Percentiles rank a stretch among this genome's conserved stretches.
Conservation (phyloP, 495 filamentous ascomycete genomes). For the Pyrenula massariospora region DNA sequence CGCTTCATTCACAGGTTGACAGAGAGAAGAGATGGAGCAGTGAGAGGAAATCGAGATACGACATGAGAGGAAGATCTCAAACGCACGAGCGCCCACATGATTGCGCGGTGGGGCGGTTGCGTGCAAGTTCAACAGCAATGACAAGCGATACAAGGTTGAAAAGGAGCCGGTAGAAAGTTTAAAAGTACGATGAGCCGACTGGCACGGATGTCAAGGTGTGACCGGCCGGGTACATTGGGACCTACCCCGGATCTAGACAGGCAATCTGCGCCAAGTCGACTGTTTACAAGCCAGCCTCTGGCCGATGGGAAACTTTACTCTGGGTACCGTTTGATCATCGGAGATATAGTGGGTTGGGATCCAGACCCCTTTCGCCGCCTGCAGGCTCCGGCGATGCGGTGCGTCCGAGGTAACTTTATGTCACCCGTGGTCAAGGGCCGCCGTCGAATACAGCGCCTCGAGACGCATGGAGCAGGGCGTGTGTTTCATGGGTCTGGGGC, state of each 20-base stretch:
- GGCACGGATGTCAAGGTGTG: neutral
- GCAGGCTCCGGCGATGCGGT: neutral
- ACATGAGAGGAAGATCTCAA: neutral
- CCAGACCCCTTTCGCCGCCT: neutral
- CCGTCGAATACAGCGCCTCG: neutral
- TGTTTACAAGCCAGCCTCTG: neutral
- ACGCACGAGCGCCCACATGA: neutral
- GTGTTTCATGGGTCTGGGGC: neutral
- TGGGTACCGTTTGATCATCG: neutral
- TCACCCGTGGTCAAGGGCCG: neutral
- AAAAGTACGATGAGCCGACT: neutral
- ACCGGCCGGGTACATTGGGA: neutral
- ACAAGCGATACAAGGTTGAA: neutral
- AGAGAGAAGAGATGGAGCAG: too few species aligned
- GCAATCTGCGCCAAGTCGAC: neutral
- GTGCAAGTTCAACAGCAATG: neutral
- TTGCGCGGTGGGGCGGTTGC: neutral
- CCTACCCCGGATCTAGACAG: neutral
- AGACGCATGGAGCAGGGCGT: neutral
- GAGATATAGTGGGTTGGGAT: neutral
- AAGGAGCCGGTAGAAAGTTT: neutral
- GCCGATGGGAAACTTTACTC: neutral
- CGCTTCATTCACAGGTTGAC: too few species aligned
- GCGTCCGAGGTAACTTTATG: neutral
- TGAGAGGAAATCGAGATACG: neutral